These are phyloP conservation scores for Nicotiana obtusifolia DNA, from an alignment of 257 asterid species.

Conservation along the genomic window DNA sequence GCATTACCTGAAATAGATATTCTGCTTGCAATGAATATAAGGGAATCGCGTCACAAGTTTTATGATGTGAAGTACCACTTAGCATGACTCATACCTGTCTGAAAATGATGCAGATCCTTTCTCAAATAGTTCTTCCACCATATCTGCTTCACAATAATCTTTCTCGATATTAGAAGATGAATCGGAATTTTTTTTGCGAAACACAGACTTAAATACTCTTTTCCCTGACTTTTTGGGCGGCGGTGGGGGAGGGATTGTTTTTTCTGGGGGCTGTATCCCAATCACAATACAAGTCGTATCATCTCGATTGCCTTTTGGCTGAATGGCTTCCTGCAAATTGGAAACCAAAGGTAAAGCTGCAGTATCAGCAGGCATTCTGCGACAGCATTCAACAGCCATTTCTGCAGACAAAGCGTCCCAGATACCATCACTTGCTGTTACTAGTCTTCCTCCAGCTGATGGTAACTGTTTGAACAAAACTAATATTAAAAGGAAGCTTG, in stretches of 20 bases:
- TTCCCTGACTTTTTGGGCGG: slow-evolving; percentile 65
- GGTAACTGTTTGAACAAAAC: slow-evolving; percentile 54
- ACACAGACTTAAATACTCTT: slow-evolving; percentile 81
- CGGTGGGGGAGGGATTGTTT: slow-evolving; percentile 45
- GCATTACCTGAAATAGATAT: neutral
- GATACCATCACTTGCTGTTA: slow-evolving; percentile 94
- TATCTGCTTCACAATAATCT: slow-evolving; percentile 50
- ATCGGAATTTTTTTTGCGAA: slow-evolving; percentile 59
- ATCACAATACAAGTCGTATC: slow-evolving; percentile 97
- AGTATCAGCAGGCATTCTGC: slow-evolving; percentile 84
- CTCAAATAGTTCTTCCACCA: slow-evolving; percentile 87
- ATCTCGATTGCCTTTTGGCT: slow-evolving; percentile 80
- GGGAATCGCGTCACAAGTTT: neutral
- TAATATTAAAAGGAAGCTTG: too few relatives aligned
- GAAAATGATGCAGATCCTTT: slow-evolving; percentile 87
- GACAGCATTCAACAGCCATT: slow-evolving; percentile 74
- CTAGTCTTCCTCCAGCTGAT: slow-evolving; percentile 79
- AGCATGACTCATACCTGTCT: slow-evolving; percentile 30
- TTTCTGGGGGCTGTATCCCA: slow-evolving; percentile 70
- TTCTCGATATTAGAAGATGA: slow-evolving; percentile 54
- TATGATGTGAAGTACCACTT: neutral
- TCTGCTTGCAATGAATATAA: too few relatives aligned
- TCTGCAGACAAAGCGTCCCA: slow-evolving; percentile 96
- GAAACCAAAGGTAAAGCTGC: slow-evolving; percentile 41
- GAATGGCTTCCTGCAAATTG: slow-evolving; percentile 66